A percentile compares a stretch with the other conserved stretches of the same genome.
Evolutionary conservation across 2,329 filamentous ascomycete species (phyloP).

Genomic region (Arthrobotrys sphaeroides): DNA sequence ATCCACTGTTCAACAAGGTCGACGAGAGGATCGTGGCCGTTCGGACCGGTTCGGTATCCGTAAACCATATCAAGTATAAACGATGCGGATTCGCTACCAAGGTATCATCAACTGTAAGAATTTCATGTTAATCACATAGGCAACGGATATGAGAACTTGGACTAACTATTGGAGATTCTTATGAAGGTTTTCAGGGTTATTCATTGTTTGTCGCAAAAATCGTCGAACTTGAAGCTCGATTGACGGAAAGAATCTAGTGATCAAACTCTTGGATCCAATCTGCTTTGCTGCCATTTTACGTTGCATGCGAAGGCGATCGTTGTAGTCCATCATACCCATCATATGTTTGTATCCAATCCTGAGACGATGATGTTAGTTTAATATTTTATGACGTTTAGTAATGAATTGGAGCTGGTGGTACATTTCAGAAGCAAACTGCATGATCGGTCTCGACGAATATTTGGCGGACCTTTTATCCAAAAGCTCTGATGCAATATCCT

Average conservation of each 20-base stretch:
- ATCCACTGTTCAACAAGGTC: slow-evolving; percentile 59
- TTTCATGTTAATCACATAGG: slow-evolving; percentile 59
- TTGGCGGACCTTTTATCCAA: slow-evolving; percentile 62
- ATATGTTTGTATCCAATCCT: neutral
- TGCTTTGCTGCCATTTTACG: slow-evolving; percentile 60
- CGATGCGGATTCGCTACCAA: slow-evolving; percentile 62
- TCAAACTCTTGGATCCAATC: slow-evolving; percentile 52
- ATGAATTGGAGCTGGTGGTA: too few relatives aligned
- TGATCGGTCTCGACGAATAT: slow-evolving; percentile 61
- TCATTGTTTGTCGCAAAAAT: slow-evolving; percentile 55
- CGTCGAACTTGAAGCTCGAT: slow-evolving; percentile 59
- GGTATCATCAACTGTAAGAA: slow-evolving; percentile 60
- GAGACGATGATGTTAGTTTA: too few relatives aligned
- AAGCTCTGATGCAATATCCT: slow-evolving; percentile 63
- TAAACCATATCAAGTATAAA: slow-evolving; percentile 62
- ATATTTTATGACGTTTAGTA: too few relatives aligned
- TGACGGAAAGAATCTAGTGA: slow-evolving; percentile 58
- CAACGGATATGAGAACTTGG: neutral
- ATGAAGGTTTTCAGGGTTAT: neutral
- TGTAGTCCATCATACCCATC: neutral
- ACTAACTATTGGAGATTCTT: slow-evolving; percentile 57
- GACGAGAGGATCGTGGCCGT: slow-evolving; percentile 59
- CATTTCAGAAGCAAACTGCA: slow-evolving; percentile 58
- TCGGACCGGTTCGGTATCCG: slow-evolving; percentile 60
- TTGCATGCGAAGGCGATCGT: slow-evolving; percentile 18